These are phyloP conservation scores for Allium sativum DNA, from an alignment of 106 monocot genomes.

Conservation along the genomic window DNA sequence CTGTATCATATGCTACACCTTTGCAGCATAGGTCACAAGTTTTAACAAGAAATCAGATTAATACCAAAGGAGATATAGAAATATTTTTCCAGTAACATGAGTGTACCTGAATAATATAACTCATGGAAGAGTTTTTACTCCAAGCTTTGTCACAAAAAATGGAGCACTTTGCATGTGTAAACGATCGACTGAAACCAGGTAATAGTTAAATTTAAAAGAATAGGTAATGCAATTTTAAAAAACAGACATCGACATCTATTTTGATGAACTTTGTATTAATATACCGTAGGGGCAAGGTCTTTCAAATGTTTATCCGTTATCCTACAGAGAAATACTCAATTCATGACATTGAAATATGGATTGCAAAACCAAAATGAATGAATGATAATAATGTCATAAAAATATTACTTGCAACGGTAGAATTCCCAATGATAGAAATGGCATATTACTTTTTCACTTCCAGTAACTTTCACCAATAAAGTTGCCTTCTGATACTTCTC, in stretches of 20 bases:
- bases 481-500: slow-evolving; percentile 84
- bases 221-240: background rate
- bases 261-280: slow-evolving; percentile 77
- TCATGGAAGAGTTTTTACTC: slow-evolving; percentile 81
- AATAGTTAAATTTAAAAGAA: background rate
- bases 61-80: background rate
- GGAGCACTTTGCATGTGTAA: slow-evolving; percentile 64
- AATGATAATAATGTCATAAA: background rate
- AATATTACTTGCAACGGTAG: slow-evolving; percentile 99
- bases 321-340: slow-evolving; percentile 25
- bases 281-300: slow-evolving; percentile 53
- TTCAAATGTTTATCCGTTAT: slow-evolving; percentile 97
- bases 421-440: slow-evolving; percentile 98
- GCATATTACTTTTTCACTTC: slow-evolving; percentile 79
- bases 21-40: slow-evolving; percentile 34
- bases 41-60: background rate
- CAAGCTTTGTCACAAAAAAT: slow-evolving; percentile 87
- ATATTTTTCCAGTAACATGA: background rate
- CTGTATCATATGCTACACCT: slow-evolving; percentile 66
- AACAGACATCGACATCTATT: slow-evolving; percentile 67
- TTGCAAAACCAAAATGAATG: background rate
- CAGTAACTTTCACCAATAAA: slow-evolving; percentile 88
- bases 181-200: too few relatives aligned
- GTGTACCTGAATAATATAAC: slow-evolving; percentile 81
- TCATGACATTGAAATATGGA: too few relatives aligned